These are phyloP conservation scores for Mycena polygramma DNA, from an alignment of 768 basidiomycete species.

Conservation along the genomic window DNA sequence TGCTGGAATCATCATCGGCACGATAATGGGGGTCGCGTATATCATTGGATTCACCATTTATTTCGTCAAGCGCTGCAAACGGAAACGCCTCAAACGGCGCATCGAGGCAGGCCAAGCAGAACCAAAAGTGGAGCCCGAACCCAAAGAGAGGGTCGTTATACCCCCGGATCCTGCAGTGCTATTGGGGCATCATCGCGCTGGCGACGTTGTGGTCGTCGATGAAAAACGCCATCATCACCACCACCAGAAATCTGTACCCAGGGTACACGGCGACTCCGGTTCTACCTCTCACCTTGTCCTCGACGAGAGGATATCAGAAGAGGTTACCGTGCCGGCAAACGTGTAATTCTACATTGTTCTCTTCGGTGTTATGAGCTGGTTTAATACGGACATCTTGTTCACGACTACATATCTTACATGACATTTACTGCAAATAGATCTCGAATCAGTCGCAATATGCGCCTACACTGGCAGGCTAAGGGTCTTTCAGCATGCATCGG, in stretches of 20 bases:
- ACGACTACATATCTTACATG: slow-evolving; percentile 28
- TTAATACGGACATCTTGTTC: slow-evolving; percentile 12
- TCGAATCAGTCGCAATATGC: slow-evolving; percentile 81
- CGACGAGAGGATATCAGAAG: slow-evolving; percentile 38
- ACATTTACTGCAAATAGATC: slow-evolving; percentile 20
- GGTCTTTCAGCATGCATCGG: slow-evolving; percentile 18
- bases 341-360: slow-evolving; percentile 13
- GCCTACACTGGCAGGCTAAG: slow-evolving; percentile 83
- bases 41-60: slow-evolving; percentile 70
- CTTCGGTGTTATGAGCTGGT: background rate
- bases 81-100: slow-evolving; percentile 59
- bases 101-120: slow-evolving; percentile 59
- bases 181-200: slow-evolving; percentile 60
- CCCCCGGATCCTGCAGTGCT: slow-evolving; percentile 78
- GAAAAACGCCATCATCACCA: slow-evolving; percentile 33
- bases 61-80: slow-evolving; percentile 65
- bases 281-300: slow-evolving; percentile 32
- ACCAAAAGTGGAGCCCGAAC: slow-evolving; percentile 54
- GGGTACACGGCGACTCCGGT: slow-evolving; percentile 19
- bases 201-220: slow-evolving; percentile 46
- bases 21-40: slow-evolving; percentile 64
- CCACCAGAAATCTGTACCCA: slow-evolving; percentile 27
- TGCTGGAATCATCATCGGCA: slow-evolving; percentile 70
- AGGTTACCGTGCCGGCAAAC: slow-evolving; percentile 29
- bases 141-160: slow-evolving; percentile 64